Evolutionary conservation across 1,284 basidiomycete genomes (phyloP), one percentile per base, ranked within the genome.

Genomic region (Ceratobasidium sp.): DNA sequence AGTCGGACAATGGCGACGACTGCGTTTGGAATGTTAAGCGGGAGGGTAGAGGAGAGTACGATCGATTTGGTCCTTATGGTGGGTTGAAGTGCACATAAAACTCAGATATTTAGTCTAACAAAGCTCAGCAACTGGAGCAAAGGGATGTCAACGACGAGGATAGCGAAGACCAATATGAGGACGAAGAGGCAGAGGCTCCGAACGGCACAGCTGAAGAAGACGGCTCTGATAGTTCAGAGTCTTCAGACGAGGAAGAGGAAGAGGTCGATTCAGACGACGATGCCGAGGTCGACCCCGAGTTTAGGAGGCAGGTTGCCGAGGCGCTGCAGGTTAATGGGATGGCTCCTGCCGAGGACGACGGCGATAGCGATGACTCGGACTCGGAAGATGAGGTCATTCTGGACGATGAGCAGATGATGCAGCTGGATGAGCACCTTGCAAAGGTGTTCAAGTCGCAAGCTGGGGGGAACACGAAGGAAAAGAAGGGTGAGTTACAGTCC

Each of bases 391-490:
- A 93, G 80, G 92, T 93, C 59, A 85, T 92, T 34, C 92, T 96
- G 91, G 93, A 97, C 82, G 97, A 99, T 82, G 97, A 99, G 61
- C 95, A 98, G 85, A 99, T 99, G 97, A 91, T 98, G 87, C 92
- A 93, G 65, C 90, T 99, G 57, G 97, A 99, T 82, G 94, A 95
- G 78, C 95, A 98, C 82, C 89, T 99, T 6, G 95, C 95, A 5
- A 90, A 93, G 76, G 92, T 97, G 51, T 98, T 99, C 89, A 89
- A 89, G 79, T 82, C 85, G 62, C 90, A 90, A 76, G 84, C 87
- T n/a, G 87, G 86, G 68, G 59, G 34, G 2, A 89, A 89, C 77
- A 90, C 88, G 81, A 91, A 89, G 80, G 85, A 86, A 54, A 86
- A 86, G 70, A 92, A 91, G 87, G 89, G 93, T 91, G 76, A 78